These are phyloP conservation scores for Melocanna baccifera DNA, from an alignment of 176 grass and related monocot genomes.

Conservation along the genomic window DNA sequence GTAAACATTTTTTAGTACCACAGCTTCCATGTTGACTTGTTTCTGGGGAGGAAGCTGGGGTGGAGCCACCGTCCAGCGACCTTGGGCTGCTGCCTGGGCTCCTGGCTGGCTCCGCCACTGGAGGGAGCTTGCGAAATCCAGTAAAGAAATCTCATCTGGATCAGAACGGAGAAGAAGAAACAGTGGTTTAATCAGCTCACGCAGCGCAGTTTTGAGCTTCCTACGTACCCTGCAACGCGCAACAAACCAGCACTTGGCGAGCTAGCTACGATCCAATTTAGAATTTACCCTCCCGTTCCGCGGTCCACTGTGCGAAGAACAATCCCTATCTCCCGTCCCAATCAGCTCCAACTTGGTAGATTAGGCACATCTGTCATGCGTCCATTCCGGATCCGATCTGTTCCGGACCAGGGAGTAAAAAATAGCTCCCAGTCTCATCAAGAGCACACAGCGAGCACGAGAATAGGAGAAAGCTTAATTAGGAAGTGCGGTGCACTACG, in stretches of 20 bases:
- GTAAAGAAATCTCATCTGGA: not conserved
- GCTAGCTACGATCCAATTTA: too few species aligned
- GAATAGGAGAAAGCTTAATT: not conserved
- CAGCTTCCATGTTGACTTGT: not conserved
- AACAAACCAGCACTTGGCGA: not conserved
- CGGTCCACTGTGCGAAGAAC: slow-evolving; percentile 9
- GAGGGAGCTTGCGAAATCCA: not conserved
- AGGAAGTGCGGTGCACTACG: slow-evolving; percentile 9
- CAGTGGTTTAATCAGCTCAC: not conserved
- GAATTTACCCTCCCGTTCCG: not conserved
- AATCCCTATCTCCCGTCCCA: not conserved
- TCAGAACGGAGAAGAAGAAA: not conserved
- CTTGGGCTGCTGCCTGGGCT: too few species aligned
- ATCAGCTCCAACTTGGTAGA: slow-evolving; percentile 31
- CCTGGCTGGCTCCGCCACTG: too few species aligned
- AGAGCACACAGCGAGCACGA: not conserved
- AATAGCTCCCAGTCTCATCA: not conserved
- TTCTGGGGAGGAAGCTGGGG: not conserved
- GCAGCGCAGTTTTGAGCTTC: not conserved
- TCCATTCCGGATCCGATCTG: not conserved
- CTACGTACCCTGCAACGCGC: not conserved
- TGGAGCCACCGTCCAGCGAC: too few species aligned
- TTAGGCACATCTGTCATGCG: slow-evolving; percentile 17
- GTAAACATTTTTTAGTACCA: not conserved
- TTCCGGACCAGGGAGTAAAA: not conserved